A percentile compares a stretch with the other conserved stretches of the same genome.
Conservation (phyloP, 2,329 filamentous ascomycete species). For the Arthrobotrys pseudoclavata region DNA sequence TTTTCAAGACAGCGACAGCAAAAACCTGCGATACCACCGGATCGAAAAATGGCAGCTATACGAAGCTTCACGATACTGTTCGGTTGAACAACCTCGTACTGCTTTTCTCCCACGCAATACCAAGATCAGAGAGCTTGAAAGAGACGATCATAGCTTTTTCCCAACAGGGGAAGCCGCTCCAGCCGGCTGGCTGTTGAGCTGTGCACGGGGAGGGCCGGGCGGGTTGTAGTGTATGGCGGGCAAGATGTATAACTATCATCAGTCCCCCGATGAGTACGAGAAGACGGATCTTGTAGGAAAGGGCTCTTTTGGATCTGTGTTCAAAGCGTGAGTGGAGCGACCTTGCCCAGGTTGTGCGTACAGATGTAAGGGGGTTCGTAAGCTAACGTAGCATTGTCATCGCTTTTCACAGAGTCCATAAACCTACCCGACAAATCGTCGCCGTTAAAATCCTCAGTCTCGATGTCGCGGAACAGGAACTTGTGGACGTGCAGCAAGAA, state of each 20-base stretch:
- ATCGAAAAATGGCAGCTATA: slow-evolving; percentile 49
- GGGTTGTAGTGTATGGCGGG: slow-evolving; percentile 28
- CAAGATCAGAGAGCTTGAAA: slow-evolving; percentile 22
- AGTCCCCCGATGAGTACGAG: slow-evolving; percentile 56
- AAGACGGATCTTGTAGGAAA: slow-evolving; percentile 63
- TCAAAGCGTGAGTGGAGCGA: slow-evolving; percentile 62
- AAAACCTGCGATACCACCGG: slow-evolving; percentile 28
- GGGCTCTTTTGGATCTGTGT: slow-evolving; percentile 63
- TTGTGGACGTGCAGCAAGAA: slow-evolving; percentile 78
- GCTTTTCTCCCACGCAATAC: slow-evolving; percentile 30
- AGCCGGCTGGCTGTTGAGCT: slow-evolving; percentile 53
- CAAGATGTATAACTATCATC: slow-evolving; percentile 54
- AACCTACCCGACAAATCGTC: slow-evolving; percentile 70
- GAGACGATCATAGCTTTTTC: slow-evolving; percentile 49
- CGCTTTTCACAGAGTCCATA: slow-evolving; percentile 61
- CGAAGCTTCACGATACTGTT: slow-evolving; percentile 32
- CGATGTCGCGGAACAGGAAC: slow-evolving; percentile 81
- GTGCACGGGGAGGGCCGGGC: slow-evolving; percentile 42
- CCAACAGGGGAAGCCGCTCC: slow-evolving; percentile 37
- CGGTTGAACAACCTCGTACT: slow-evolving; percentile 47
- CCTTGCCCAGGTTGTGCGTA: slow-evolving; percentile 3
- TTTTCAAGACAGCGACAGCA: slow-evolving; percentile 53
- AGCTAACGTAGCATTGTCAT: slow-evolving; percentile 22
- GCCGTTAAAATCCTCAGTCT: slow-evolving; percentile 88
- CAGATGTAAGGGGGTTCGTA: slow-evolving; percentile 14